Evolutionary conservation across 805 yeast genomes (phyloP).

Genomic region (Saccharomycopsis sp.): DNA sequence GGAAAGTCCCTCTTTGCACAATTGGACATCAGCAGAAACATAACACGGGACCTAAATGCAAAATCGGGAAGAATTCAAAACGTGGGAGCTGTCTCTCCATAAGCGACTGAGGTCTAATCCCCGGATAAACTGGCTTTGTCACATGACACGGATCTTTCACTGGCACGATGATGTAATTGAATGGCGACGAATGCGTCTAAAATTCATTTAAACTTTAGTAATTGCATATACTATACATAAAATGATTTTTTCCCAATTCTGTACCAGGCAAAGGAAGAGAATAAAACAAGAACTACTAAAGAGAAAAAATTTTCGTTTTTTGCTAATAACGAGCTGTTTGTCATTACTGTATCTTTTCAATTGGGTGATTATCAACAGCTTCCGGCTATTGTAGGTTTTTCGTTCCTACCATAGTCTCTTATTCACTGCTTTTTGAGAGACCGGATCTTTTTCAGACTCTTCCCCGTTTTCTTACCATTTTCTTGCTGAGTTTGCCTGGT

Average conservation of each 20-base stretch:
- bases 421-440: too few relatives aligned
- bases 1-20: not conserved
- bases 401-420: not conserved
- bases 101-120: too few relatives aligned
- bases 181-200: not conserved
- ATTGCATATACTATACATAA: conserved; percentile 1
- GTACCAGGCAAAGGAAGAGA: not conserved
- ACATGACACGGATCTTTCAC: not conserved
- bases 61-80: too few relatives aligned
- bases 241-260: not conserved
- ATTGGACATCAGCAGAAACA: not conserved
- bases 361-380: not conserved
- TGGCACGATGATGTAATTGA: not conserved
- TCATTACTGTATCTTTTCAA: not conserved
- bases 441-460: not conserved
- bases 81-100: too few relatives aligned
- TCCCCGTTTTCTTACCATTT: not conserved
- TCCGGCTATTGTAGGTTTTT: too few relatives aligned
- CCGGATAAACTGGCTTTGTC: too few relatives aligned
- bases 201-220: not conserved
- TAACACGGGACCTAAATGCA: not conserved
- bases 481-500: not conserved
- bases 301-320: too few relatives aligned
- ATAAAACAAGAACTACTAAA: too few relatives aligned
- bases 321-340: not conserved